Percentiles rank a stretch among this genome's conserved stretches.
Conservation (phyloP, 1,284 basidiomycete species). For the Phylloboletellus chloephorus region DNA sequence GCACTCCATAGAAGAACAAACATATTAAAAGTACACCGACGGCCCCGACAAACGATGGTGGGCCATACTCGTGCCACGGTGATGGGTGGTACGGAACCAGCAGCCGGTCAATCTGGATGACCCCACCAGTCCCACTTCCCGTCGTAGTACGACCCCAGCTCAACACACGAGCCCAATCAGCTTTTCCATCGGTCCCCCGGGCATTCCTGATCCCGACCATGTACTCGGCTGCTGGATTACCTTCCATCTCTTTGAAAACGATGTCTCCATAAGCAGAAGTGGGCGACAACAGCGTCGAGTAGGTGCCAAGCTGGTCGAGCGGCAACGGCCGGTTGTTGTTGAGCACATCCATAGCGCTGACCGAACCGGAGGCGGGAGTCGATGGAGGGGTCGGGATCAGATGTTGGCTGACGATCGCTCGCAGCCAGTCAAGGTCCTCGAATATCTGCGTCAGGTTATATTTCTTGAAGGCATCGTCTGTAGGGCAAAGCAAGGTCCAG, state of each 20-base stretch:
- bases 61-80: constrained; percentile 72
- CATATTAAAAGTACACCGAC: constrained; percentile 55
- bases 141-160: constrained; percentile 80
- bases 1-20: constrained; percentile 67
- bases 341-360: constrained; percentile 35
- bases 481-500: constrained; percentile 87
- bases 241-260: constrained; percentile 62
- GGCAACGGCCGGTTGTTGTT: constrained; percentile 68
- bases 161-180: constrained; percentile 74
- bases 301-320: constrained; percentile 66
- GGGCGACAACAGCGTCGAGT: constrained; percentile 65
- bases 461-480: constrained; percentile 88
- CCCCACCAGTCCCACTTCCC: constrained; percentile 69
- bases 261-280: constrained; percentile 72
- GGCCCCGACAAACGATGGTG: constrained; percentile 52
- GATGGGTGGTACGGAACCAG: constrained; percentile 82
- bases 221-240: constrained; percentile 40
- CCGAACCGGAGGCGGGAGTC: constrained; percentile 18
- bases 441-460: constrained; percentile 81
- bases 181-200: constrained; percentile 63
- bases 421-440: constrained; percentile 54
- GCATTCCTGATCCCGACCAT: constrained; percentile 91
- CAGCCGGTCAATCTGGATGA: constrained; percentile 82
- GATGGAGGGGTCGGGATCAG: constrained; percentile 61
- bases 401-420: constrained; percentile 80